Conservation (phyloP, 345 rosid genomes). For the Rhizophora mangle region DNA sequence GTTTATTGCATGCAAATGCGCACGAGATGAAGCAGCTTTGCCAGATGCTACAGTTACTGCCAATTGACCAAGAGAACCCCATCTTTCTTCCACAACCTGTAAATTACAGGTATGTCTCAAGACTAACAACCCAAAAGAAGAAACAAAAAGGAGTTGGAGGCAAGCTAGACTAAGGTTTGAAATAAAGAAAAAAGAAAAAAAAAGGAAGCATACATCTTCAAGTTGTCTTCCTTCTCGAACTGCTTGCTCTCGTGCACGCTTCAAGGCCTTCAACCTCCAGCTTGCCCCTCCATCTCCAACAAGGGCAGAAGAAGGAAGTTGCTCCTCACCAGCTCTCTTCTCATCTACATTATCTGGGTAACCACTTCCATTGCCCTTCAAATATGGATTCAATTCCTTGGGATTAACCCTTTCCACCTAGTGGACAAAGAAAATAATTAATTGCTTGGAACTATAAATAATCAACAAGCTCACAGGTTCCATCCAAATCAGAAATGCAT, state of each 20-base stretch:
- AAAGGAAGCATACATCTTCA: slow-evolving; percentile 47
- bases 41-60: slow-evolving; percentile 67
- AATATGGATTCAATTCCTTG: slow-evolving; percentile 80
- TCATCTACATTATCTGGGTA: slow-evolving; percentile 70
- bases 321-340: slow-evolving; percentile 33
- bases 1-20: slow-evolving; percentile 80
- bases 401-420: slow-evolving; percentile 55
- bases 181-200: background rate
- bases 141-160: slow-evolving; percentile 10
- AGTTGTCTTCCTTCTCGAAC: slow-evolving; percentile 72
- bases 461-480: background rate
- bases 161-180: slow-evolving; percentile 2
- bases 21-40: slow-evolving; percentile 73
- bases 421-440: slow-evolving; percentile 1
- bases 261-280: slow-evolving; percentile 89
- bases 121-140: slow-evolving; percentile 3
- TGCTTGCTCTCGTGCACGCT: slow-evolving; percentile 89
- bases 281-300: slow-evolving; percentile 98
- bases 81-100: slow-evolving; percentile 79
- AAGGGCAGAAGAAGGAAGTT: slow-evolving; percentile 49
- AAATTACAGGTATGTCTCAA: slow-evolving; percentile 18
- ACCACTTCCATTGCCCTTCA: slow-evolving; percentile 69
- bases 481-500: background rate
- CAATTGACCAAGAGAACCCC: slow-evolving; percentile 76
- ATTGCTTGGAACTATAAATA: background rate